Conservation (phyloP, 2,329 filamentous ascomycete genomes). For the Diaporthe sp. region DNA sequence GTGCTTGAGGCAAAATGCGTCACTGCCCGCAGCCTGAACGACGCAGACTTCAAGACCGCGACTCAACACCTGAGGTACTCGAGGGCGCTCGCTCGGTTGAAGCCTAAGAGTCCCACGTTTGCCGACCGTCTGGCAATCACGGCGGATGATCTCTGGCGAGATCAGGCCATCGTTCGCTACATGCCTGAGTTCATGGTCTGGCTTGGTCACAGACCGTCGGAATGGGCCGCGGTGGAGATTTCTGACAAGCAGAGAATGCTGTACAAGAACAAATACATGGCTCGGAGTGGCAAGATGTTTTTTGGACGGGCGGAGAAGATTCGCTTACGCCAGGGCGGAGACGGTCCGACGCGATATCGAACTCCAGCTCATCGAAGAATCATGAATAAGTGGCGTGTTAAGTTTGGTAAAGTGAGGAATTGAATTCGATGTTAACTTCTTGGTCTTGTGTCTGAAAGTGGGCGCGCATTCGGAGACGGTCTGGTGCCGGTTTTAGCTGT, state of each 20-base stretch:
- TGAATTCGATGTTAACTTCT: neutral
- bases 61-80: neutral
- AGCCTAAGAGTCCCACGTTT: neutral
- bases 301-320: slow-evolving; percentile 13
- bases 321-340: slow-evolving; percentile 1
- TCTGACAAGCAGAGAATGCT: neutral
- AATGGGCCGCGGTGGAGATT: neutral
- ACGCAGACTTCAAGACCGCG: neutral
- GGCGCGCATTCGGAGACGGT: neutral
- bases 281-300: slow-evolving; percentile 12
- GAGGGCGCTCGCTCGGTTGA: neutral
- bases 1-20: neutral
- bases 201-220: neutral
- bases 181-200: slow-evolving; percentile 5
- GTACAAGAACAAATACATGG: neutral
- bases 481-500: neutral
- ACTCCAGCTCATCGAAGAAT: neutral
- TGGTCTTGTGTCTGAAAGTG: neutral
- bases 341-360: neutral
- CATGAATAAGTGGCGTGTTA: neutral
- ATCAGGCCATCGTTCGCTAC: neutral
- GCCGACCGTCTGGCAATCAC: neutral
- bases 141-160: neutral
- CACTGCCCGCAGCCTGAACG: neutral
- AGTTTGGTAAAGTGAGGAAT: neutral